Conservation (phyloP, 129 eudicot species). For the Gnaphalium uliginosum region DNA sequence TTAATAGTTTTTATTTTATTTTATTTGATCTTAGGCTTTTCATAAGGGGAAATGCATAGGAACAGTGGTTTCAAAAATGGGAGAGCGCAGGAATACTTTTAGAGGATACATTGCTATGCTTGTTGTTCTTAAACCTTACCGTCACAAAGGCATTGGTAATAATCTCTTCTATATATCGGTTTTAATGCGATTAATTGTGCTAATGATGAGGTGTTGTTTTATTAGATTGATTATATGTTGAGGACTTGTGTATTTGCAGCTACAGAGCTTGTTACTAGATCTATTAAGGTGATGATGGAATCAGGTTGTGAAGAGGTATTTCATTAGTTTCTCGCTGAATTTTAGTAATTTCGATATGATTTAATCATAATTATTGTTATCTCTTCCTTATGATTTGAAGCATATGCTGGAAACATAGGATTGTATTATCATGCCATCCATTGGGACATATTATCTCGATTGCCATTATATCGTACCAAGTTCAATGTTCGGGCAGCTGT, state of each 20-base stretch:
- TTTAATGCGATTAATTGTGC: neutral
- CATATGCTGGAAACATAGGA: constrained; percentile 10
- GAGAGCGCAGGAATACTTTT: constrained; percentile 76
- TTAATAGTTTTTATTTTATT: neutral
- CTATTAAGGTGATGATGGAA: constrained; percentile 93
- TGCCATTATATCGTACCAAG: neutral
- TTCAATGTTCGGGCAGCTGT: neutral
- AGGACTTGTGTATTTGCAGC: constrained; percentile 52
- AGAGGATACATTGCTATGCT: constrained; percentile 99
- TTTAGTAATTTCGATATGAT: neutral
- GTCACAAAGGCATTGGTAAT: constrained; percentile 88
- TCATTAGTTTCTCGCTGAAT: neutral
- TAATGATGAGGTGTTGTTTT: neutral
- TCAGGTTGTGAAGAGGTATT: constrained; percentile 98
- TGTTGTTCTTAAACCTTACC: constrained; percentile 79
- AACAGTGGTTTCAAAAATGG: constrained; percentile 95
- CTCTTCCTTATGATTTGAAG: neutral
- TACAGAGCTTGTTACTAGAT: constrained; percentile 88
- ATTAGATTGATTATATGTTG: neutral
- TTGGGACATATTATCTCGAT: neutral
- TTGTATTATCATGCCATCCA: neutral
- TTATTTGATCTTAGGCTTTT: constrained; percentile 53
- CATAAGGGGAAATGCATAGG: constrained; percentile 89
- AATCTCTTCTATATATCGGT: neutral
- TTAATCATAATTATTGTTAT: neutral